A percentile compares a stretch with the other conserved stretches of the same genome.
These are phyloP conservation scores for Diplogelasinospora grovesii DNA, from an alignment of 495 filamentous ascomycete species.

Conservation along the genomic window DNA sequence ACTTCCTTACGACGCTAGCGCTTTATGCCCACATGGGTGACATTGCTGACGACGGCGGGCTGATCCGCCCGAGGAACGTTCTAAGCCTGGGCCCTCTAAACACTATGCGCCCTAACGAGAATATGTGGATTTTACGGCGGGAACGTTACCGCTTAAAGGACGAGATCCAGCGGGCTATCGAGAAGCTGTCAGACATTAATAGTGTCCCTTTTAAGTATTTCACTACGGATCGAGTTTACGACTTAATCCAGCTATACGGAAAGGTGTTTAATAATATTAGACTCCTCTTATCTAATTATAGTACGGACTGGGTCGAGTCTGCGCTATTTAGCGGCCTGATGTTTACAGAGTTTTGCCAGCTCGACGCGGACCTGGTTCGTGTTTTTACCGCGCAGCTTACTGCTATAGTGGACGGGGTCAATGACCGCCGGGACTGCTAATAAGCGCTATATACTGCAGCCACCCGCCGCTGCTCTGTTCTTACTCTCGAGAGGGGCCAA, in stretches of 20 bases:
- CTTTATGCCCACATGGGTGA: no score
- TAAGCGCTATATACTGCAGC: no score
- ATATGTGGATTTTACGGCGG: slow-evolving; percentile 7
- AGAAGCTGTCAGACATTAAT: background rate
- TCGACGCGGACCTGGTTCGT: slow-evolving; percentile 11
- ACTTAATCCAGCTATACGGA: background rate
- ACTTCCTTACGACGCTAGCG: background rate
- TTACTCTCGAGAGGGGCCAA: no score
- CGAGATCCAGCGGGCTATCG: slow-evolving; percentile 4
- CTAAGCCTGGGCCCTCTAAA: background rate
- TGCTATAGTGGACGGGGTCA: no score
- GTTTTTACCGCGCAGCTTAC: slow-evolving; percentile 11
- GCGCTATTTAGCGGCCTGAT: slow-evolving; percentile 4
- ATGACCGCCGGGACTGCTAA: no score
- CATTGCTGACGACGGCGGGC: background rate
- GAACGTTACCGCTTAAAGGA: slow-evolving; percentile 17
- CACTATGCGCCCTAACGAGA: background rate
- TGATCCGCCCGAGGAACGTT: background rate
- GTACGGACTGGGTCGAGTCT: slow-evolving; percentile 13
- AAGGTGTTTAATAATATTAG: background rate
- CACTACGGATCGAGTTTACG: background rate
- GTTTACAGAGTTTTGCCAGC: slow-evolving; percentile 10
- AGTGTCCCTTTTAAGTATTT: background rate
- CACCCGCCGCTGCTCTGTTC: no score
- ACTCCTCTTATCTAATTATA: slow-evolving; percentile 9